Base-by-base conservation (phyloP, 371 early-diverging fungal genomes). In the Rhizopus sp. region DNA sequence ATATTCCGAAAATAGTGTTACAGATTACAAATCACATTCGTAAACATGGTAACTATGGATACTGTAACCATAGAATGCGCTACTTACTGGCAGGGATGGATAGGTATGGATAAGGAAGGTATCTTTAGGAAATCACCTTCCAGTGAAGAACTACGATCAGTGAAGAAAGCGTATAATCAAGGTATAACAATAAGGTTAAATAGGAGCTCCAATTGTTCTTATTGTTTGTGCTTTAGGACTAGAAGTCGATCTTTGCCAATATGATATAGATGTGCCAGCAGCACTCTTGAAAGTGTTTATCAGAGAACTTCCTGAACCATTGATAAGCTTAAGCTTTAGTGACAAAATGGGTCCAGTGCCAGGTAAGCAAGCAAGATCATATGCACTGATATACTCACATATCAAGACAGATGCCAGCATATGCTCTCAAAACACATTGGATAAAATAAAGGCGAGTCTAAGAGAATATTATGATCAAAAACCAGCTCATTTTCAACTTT, bases 51-150 rank as follows among this genome's bases (percentile, higher is more conserved):
- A 77, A 53, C 23, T 35, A 17, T 42, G 7, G 2, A 8, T 4
- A 10, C 29, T 16, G 7, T 15, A 34, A 35, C 7, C 44, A 33
- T 15, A 12, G 30, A 6, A 17, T 57, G 15, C n/a, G 4, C 10
- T 29, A 47, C 6, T 3, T 33, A 6, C 40, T 46, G 31, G n/a
- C 23, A 35, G 34, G 0, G 9, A 49, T 16, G 23, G 13, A 12
- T 63, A 86, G 93, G 93, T 0, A 64, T 94, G 55, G 79, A 86
- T 16, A 82, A 86, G 31, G 95, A 96, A 64, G 97, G 97, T 9
- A 63, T 97, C 5, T 97, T 97, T 59, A 75, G 97, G 30, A 82
- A 92, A 42, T 93, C 94, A 15, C 94, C 97, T 4, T 78, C 75
- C 0, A 75, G 75, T 42, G 75, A 72, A 35, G 75, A 80, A 52